Conservation (phyloP, 202 grass and related monocot genomes). For the Carex sylvatica region DNA sequence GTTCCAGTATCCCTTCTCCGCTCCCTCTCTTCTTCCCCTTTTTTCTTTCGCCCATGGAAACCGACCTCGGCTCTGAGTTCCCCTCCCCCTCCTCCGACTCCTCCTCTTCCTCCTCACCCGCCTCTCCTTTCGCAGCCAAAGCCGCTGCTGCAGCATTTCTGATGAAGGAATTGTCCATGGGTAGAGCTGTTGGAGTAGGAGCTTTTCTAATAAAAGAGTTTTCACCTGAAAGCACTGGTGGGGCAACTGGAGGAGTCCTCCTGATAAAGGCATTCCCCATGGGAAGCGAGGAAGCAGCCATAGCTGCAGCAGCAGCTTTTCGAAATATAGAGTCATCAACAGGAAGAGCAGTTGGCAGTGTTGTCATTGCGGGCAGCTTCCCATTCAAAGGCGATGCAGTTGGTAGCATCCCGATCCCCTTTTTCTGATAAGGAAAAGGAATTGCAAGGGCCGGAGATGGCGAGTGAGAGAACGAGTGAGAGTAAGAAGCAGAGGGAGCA, state of each 20-base stretch:
- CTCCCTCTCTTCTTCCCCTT: conserved; percentile 41
- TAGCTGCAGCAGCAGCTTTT: conserved; percentile 38
- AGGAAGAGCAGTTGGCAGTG: conserved; percentile 11
- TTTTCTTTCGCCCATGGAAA: conserved; percentile 30
- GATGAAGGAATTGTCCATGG: conserved; percentile 30
- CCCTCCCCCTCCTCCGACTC: conserved; percentile 31
- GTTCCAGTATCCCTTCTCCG: conserved; percentile 59
- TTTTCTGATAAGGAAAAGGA: conserved; percentile 40
- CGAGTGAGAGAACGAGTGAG: conserved; percentile 38
- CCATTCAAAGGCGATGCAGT: conserved; percentile 17
- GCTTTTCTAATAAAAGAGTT: conserved; percentile 10
- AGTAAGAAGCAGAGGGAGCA: conserved; percentile 40
- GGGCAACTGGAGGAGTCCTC: conserved; percentile 31
- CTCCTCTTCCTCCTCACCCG: conserved; percentile 56
- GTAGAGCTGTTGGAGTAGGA: not conserved
- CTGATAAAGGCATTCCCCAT: conserved; percentile 32
- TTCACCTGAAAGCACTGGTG: conserved; percentile 15
- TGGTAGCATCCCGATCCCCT: conserved; percentile 34
- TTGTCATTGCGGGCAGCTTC: not conserved
- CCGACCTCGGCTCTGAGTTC: conserved; percentile 31
- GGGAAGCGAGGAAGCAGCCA: conserved; percentile 24
- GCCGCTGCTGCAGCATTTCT: conserved; percentile 36
- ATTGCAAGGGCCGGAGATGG: conserved; percentile 48
- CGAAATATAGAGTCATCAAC: conserved; percentile 36
- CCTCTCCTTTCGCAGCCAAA: conserved; percentile 39